Conservation (phyloP, 2,329 filamentous ascomycete genomes). For the Penicillium olsonii region DNA sequence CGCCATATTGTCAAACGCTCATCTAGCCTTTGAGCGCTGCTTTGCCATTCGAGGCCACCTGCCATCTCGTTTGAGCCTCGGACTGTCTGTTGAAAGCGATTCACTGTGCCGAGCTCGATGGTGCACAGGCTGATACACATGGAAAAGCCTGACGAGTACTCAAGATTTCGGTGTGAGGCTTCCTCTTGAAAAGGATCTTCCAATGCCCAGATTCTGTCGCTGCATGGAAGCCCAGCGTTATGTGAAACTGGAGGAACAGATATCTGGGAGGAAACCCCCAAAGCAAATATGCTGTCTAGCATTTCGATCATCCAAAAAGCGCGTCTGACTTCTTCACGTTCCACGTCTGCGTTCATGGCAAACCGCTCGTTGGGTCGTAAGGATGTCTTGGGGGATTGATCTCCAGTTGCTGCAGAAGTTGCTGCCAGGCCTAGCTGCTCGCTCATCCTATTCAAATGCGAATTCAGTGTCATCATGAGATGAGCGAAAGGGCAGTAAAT, state of each 20-base stretch:
- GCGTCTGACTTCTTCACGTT: neutral
- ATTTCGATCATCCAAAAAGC: slow-evolving; percentile 1
- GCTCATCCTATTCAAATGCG: neutral
- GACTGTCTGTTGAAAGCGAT: neutral
- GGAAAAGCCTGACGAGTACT: neutral
- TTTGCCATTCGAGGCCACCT: slow-evolving; percentile 1
- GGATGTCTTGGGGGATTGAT: neutral
- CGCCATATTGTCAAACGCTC: slow-evolving; percentile 2
- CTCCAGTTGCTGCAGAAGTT: neutral
- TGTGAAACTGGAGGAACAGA: neutral
- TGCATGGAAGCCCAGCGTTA: neutral
- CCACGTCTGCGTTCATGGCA: neutral
- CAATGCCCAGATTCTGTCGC: neutral
- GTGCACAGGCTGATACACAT: slow-evolving; percentile 1
- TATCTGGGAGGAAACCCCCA: neutral
- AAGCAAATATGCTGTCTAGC: slow-evolving; percentile 1
- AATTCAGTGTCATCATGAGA: neutral
- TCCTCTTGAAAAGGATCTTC: neutral
- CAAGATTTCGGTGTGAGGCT: neutral
- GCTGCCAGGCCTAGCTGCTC: neutral
- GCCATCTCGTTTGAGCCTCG: neutral
- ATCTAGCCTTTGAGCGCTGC: neutral
- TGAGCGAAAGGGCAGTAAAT: neutral
- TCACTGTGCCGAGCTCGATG: neutral
- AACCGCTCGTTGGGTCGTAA: neutral